phyloP scores from a whole-genome alignment of 495 filamentous ascomycete species.

The Beverwykella pulmonaria region DNA sequence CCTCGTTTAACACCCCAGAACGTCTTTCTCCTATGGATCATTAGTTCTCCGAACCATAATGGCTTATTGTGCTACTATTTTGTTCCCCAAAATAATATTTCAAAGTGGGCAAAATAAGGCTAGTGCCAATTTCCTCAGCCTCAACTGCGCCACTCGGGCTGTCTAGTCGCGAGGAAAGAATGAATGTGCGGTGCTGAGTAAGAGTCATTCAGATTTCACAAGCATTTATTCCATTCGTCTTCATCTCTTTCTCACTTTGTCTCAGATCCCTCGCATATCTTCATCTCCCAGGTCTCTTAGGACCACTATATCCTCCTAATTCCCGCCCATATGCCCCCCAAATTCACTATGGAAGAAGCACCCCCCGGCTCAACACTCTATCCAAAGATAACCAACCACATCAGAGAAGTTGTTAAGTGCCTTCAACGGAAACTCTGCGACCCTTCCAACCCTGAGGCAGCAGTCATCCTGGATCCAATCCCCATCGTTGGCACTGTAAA shows the following conservation, averaged over 20 bases:
- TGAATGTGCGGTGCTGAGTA: not conserved
- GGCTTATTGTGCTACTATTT: too few species aligned
- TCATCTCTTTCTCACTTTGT: too few species aligned
- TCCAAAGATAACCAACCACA: constrained; percentile 29
- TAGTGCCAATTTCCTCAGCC: too few species aligned
- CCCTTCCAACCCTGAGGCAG: not conserved
- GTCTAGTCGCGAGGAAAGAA: not conserved
- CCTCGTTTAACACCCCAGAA: too few species aligned
- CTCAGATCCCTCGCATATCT: not conserved
- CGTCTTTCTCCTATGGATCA: too few species aligned
- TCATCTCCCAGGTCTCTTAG: not conserved
- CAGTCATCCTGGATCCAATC: constrained; percentile 16
- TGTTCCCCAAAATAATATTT: too few species aligned
- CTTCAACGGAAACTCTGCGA: not conserved
- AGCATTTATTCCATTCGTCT: too few species aligned
- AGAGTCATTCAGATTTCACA: too few species aligned
- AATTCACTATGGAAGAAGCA: not conserved
- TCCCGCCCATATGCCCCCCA: not conserved
- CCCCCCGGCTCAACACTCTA: constrained; percentile 11
- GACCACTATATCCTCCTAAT: not conserved
- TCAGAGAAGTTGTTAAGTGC: constrained; percentile 17
- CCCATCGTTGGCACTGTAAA: constrained; percentile 45
- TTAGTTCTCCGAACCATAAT: too few species aligned
- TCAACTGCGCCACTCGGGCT: not conserved
- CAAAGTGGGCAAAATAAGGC: too few species aligned